Base-by-base conservation (phyloP, 2,329 filamentous ascomycete species). In the Neurospora sp. region DNA sequence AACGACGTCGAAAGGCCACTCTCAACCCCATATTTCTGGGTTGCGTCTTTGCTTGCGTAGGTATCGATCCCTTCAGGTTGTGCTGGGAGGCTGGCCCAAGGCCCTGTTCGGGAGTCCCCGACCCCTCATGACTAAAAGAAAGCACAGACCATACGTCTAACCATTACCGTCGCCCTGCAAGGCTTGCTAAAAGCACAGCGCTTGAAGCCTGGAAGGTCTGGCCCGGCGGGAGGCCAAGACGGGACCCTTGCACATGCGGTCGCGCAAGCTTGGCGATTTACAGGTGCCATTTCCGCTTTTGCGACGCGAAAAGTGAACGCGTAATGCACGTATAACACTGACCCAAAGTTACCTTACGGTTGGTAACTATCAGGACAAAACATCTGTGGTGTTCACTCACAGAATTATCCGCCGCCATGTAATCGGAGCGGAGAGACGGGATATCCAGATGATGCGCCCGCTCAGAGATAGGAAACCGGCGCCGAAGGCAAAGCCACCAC, bases 191-290 rank as follows among this genome's bases (percentile, higher is more conserved):
- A 62, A 62, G 19, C 52, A 62, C 52, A 62, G 52, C 23, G 23
- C 52, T 36, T 57, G n/a, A 46, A 46, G n/a, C 41, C 17, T 8
- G 40, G 52, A 62, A 17, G 23, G 52, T 62, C 52, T 62, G 23
- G 52, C 23, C 52, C 11, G 12, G 23, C 6, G 12, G 52, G 52
- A 8, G 28, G 52, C 23, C 52, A 33, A 62, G 23, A 33, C 23
- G 28, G 28, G 4, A 62, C 23, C 52, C 23, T 57, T 62, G 52
- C 68, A 67, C 68, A 67, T 69, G 68, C 68, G 37, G n/a, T 67
- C 40, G 65, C 52, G 68, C 68, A 38, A 67, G 39, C 46, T 46
- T 67, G 68, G 68, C 66, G 65, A 66, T 69, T 41, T 11, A 11
- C 40, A 43, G 38, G 6, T 33, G 52, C 12, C 23, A 62, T 57